phyloP scores from a whole-genome alignment of 805 yeast species.

The Yueomyces sp. region DNA sequence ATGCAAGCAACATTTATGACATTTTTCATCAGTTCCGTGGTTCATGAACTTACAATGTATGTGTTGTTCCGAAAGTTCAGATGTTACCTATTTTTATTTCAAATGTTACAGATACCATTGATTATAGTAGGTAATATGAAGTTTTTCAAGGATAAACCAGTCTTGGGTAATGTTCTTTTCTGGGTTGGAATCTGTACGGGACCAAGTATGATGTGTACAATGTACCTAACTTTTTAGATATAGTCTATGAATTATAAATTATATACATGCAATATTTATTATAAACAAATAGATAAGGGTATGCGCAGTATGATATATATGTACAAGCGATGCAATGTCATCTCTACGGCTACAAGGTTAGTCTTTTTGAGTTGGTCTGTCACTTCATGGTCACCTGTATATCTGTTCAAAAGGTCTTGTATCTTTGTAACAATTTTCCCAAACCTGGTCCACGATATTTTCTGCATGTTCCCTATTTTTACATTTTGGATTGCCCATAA shows the following conservation, averaged over 20 bases:
- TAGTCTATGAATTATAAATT: background rate
- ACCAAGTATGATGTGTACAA: slow-evolving; percentile 76
- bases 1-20: slow-evolving; percentile 62
- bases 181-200: slow-evolving; percentile 90
- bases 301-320: too few species aligned
- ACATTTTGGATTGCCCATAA: slow-evolving; percentile 77
- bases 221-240: slow-evolving; percentile 59
- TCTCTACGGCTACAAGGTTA: too few species aligned
- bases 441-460: slow-evolving; percentile 70
- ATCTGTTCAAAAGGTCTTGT: slow-evolving; percentile 93
- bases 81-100: slow-evolving; percentile 67
- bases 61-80: slow-evolving; percentile 69
- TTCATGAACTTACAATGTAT: slow-evolving; percentile 90
- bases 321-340: background rate
- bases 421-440: slow-evolving; percentile 86
- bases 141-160: slow-evolving; percentile 39
- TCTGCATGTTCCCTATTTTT: slow-evolving; percentile 59
- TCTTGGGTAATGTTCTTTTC: slow-evolving; percentile 69
- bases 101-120: slow-evolving; percentile 80
- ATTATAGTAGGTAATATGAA: slow-evolving; percentile 48
- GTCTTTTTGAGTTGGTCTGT: too few species aligned
- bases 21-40: slow-evolving; percentile 61
- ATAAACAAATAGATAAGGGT: background rate
- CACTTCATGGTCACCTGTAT: slow-evolving; percentile 35
- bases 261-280: background rate